Conservation (phyloP, 2,329 filamentous ascomycete species). For the Clarireedia sp. region DNA sequence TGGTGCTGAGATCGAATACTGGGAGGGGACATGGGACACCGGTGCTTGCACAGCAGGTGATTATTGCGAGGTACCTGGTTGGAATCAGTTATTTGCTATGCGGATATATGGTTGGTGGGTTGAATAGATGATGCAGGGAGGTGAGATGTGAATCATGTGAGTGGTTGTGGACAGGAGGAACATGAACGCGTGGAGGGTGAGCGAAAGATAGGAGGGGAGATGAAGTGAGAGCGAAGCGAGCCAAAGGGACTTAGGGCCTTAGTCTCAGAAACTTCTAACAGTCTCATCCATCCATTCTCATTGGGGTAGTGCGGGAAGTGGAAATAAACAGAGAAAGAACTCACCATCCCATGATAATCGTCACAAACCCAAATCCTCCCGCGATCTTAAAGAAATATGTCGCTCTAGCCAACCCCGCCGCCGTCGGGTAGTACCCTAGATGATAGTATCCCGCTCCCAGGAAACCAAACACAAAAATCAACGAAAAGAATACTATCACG, state of each 20-base stretch:
- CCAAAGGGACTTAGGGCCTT: no score
- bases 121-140: no score
- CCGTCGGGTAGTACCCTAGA: slow-evolving; percentile 7
- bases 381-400: slow-evolving; percentile 13
- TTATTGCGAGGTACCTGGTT: slow-evolving; percentile 10
- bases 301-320: no score
- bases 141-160: neutral
- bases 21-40: slow-evolving; percentile 15
- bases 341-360: slow-evolving; percentile 13
- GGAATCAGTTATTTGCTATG: neutral
- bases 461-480: slow-evolving; percentile 12
- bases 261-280: no score
- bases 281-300: no score
- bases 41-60: slow-evolving; percentile 12
- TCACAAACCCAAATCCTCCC: slow-evolving; percentile 13
- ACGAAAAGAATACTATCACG: slow-evolving; percentile 10
- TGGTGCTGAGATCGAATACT: slow-evolving; percentile 10
- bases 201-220: neutral
- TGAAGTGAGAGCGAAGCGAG: no score
- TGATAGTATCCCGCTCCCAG: slow-evolving; percentile 7
- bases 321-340: neutral
- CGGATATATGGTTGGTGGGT: no score
- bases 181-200: no score
- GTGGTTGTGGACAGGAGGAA: no score
- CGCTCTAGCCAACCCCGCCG: slow-evolving; percentile 8